Conservation (phyloP, 495 filamentous ascomycete genomes). For the Lophiostoma macrostomum region DNA sequence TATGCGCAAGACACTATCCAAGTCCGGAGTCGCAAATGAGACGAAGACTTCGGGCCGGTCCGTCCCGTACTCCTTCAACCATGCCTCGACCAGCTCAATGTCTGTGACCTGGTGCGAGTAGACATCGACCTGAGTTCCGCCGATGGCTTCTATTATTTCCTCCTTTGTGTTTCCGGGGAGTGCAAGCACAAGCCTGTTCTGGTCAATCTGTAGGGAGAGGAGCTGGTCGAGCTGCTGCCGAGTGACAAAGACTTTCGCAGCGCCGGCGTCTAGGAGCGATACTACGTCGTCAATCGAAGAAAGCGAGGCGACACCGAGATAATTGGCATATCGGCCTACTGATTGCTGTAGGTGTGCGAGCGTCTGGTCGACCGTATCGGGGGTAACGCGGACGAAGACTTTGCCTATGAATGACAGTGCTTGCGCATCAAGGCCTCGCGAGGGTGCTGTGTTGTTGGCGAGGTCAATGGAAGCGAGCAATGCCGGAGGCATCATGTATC, state of each 20-base stretch:
- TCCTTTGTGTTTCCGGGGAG: conserved; percentile 46
- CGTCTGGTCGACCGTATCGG: conserved; percentile 55
- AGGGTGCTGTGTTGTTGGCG: conserved; percentile 48
- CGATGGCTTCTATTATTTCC: conserved; percentile 54
- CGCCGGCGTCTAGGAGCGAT: conserved; percentile 79
- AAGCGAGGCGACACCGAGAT: conserved; percentile 73
- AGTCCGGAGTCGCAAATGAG: conserved; percentile 49
- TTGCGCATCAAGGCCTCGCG: conserved; percentile 58
- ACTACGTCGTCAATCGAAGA: conserved; percentile 66
- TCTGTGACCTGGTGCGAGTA: conserved; percentile 46
- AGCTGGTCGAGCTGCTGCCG: conserved; percentile 56
- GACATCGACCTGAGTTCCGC: conserved; percentile 50
- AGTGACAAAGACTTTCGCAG: conserved; percentile 79
- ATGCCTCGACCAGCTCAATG: conserved; percentile 43
- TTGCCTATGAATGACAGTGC: conserved; percentile 76
- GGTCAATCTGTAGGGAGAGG: conserved; percentile 53
- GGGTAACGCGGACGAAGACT: conserved; percentile 65
- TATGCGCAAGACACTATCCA: conserved; percentile 47
- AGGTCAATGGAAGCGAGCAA: conserved; percentile 56
- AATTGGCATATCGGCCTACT: conserved; percentile 63
- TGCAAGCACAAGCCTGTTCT: conserved; percentile 52
- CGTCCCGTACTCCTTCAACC: conserved; percentile 46
- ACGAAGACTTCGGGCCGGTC: conserved; percentile 47
- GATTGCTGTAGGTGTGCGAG: conserved; percentile 66
- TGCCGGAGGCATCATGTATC: conserved; percentile 28